phyloP scores from a whole-genome alignment of 1,284 basidiomycete species.

The Serendipita sp. region DNA sequence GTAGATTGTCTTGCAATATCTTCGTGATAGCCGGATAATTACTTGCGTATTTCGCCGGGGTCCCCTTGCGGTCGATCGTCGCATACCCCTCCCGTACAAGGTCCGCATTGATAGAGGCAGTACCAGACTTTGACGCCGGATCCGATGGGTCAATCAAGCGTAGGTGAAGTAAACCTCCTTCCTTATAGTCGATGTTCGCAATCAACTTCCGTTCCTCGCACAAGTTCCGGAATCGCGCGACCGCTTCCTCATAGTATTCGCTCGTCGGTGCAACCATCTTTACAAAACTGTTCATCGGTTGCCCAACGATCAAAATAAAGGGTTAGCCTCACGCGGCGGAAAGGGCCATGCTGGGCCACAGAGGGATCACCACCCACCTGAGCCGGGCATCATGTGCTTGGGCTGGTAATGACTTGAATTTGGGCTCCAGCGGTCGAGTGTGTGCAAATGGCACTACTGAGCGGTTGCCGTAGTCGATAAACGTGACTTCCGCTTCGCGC shows the following conservation, averaged over 20 bases:
- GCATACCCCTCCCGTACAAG: constrained; percentile 69
- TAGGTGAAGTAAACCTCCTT: constrained; percentile 64
- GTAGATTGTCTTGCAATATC: constrained; percentile 47
- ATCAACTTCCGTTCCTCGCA: constrained; percentile 82
- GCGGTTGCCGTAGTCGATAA: constrained; percentile 84
- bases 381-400: constrained; percentile 73
- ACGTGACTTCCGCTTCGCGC: constrained; percentile 78
- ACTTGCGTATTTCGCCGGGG: constrained; percentile 46
- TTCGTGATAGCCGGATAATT: constrained; percentile 58
- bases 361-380: constrained; percentile 32
- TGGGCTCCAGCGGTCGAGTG: constrained; percentile 70
- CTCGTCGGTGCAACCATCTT: constrained; percentile 64
- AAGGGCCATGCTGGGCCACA: neutral
- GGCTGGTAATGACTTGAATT: constrained; percentile 72
- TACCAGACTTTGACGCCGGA: constrained; percentile 49
- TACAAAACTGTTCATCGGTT: constrained; percentile 46
- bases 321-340: constrained; percentile 4
- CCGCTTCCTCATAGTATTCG: constrained; percentile 74
- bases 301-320: constrained; percentile 9
- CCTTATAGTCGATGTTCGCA: constrained; percentile 78
- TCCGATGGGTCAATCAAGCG: constrained; percentile 77
- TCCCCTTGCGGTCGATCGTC: constrained; percentile 57
- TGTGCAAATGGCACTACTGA: constrained; percentile 63
- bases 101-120: constrained; percentile 72
- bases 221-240: constrained; percentile 70